Evolutionary conservation across 2,329 filamentous ascomycete genomes (phyloP).

Genomic region (Diaporthe vaccinii): DNA sequence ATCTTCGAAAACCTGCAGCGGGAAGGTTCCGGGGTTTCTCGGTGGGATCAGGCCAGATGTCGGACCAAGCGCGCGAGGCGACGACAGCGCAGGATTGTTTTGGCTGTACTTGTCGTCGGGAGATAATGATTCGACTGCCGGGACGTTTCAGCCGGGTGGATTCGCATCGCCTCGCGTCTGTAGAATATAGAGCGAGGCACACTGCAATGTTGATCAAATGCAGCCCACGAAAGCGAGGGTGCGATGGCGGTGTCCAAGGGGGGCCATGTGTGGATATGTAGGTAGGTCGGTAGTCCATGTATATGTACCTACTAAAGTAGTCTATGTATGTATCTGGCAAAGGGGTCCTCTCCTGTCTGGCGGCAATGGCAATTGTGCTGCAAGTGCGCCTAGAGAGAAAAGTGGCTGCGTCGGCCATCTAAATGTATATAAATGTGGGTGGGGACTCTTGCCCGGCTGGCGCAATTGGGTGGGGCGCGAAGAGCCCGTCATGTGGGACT

Average conservation of each 20-base stretch:
- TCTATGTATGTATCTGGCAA: neutral
- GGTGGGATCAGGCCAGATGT: neutral
- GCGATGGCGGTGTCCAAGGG: neutral
- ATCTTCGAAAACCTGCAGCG: neutral
- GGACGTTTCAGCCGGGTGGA: neutral
- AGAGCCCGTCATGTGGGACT: constrained; percentile 38
- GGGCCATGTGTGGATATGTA: neutral
- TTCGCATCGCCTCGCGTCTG: neutral
- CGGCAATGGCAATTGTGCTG: neutral
- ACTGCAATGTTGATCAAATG: neutral
- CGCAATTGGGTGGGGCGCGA: constrained; percentile 37
- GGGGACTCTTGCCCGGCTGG: constrained; percentile 23
- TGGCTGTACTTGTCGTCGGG: neutral
- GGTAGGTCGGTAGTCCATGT: neutral
- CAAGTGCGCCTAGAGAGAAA: constrained; percentile 9
- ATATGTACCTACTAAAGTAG: neutral
- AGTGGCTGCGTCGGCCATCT: neutral
- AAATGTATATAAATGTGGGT: constrained; percentile 9
- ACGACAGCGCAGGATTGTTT: neutral
- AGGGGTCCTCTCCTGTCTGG: neutral
- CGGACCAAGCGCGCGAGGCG: constrained; percentile 3
- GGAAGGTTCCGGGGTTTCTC: neutral
- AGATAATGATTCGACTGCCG: neutral
- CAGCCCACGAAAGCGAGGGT: neutral
- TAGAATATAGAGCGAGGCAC: neutral